These are phyloP conservation scores for Globisporangium perplexum DNA, from an alignment of 352 stramenopile species.

Conservation along the genomic window DNA sequence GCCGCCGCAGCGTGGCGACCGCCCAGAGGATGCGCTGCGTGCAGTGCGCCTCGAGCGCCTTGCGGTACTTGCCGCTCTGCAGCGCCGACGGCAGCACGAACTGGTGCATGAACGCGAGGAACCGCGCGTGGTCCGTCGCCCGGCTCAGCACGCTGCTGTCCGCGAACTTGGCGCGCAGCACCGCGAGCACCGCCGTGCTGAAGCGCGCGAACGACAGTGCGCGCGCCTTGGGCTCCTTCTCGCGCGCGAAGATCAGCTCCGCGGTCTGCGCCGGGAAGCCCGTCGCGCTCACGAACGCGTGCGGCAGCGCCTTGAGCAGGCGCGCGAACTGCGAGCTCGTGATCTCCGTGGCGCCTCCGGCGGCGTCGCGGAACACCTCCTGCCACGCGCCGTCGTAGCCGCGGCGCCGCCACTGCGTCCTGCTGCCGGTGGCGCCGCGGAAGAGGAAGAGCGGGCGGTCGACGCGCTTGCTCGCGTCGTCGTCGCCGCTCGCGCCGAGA, in stretches of 20 bases:
- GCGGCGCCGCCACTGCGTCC: slow-evolving; percentile 35
- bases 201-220: slow-evolving; percentile 57
- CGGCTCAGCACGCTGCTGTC: neutral
- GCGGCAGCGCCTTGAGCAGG: slow-evolving; percentile 56
- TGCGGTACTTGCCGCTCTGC: slow-evolving; percentile 52
- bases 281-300: slow-evolving; percentile 51
- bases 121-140: slow-evolving; percentile 24
- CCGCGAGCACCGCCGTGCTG: slow-evolving; percentile 52
- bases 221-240: slow-evolving; percentile 67
- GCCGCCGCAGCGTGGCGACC: slow-evolving; percentile 31
- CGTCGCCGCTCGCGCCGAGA: slow-evolving; percentile 3
- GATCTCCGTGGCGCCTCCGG: slow-evolving; percentile 42
- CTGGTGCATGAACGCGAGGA: slow-evolving; percentile 58
- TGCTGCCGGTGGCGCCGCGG: slow-evolving; percentile 20
- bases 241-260: slow-evolving; percentile 66
- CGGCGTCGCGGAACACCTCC: slow-evolving; percentile 45
- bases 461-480: slow-evolving; percentile 11
- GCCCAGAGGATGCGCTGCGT: slow-evolving; percentile 44
- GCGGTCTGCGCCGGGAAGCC: slow-evolving; percentile 48
- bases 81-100: slow-evolving; percentile 57
- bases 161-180: slow-evolving; percentile 56
- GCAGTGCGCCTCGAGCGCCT: slow-evolving; percentile 30
- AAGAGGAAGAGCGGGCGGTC: too few relatives aligned
- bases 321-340: slow-evolving; percentile 60
- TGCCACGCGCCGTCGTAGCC: slow-evolving; percentile 70